Evolutionary conservation across 176 grass and related monocot species (phyloP), one percentile per base, ranked within the genome.

Genomic region (Areca catechu): DNA sequence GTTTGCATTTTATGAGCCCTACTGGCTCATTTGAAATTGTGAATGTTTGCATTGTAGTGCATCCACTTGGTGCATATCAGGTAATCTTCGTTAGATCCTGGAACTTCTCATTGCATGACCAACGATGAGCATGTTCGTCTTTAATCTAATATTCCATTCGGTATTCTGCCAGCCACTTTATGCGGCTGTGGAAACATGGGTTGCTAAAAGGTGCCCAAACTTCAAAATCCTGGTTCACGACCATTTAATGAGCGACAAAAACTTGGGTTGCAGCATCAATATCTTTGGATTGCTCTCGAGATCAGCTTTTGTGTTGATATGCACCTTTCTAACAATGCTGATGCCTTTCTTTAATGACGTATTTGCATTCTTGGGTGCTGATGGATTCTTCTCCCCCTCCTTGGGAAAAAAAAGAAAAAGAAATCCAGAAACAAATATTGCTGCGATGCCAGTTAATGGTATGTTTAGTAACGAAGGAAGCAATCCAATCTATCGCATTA

Each of bases 271-370:
- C 53, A 80, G 50, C 65, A 6, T 96, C 10, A 96, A 85, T 67
- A 21, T 68, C 9, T 81, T 86, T 69, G 48, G 73, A 53, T 47
- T 89, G 9, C 61, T 74, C n/a, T 95, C 74, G 82, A 69, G 86
- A 72, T 76, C 90, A 17, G 28, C 64, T 30, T 89, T 74, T 66
- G 79, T 95, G 65, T 58, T 23, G 17, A 56, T 82, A 1, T 57
- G 73, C 49, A 95, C 82, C 29, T 69, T 86, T 9, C 51, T 79
- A 23, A 86, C 86, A 0, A 61, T 89, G 43, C 7, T 83, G 6
- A 71, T 95, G 90, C 82, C 90, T 1, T 95, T 89, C 82, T 95
- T 89, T 76, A 89, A 95, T 59, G 84, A 84, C 58, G 78, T 89
- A 37, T 72, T 89, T 0, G 79, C 78, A 1, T 86, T 95, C 70